Percentiles rank a stretch among this genome's conserved stretches.
These are phyloP conservation scores for Entomortierella lignicola DNA, from an alignment of 192 early-diverging fungal species.

Conservation along the genomic window DNA sequence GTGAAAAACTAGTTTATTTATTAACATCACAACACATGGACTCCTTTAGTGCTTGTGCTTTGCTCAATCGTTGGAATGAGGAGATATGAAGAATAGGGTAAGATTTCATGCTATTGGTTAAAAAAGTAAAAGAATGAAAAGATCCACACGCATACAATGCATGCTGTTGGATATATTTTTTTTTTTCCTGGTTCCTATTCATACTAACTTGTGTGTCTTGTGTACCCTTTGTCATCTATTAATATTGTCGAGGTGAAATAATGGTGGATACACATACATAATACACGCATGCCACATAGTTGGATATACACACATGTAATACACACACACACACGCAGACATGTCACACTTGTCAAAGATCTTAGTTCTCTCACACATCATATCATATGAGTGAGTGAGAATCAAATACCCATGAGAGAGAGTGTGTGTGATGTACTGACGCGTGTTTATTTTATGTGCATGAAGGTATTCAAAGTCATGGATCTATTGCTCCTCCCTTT, in stretches of 20 bases:
- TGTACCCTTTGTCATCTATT: not conserved
- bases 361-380: not conserved
- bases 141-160: not conserved
- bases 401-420: too few species aligned
- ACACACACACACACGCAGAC: not conserved
- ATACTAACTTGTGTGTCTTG: conserved; percentile 2
- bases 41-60: not conserved
- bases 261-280: not conserved
- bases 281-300: not conserved
- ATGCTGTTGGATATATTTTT: not conserved
- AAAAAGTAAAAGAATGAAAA: not conserved
- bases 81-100: not conserved
- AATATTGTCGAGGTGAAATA: conserved; percentile 5
- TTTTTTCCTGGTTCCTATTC: conserved; percentile 25
- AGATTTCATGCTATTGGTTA: too few species aligned
- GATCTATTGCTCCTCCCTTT: not conserved
- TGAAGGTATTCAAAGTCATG: not conserved
- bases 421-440: too few species aligned
- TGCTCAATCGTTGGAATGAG: conserved; percentile 29
- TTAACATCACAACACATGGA: not conserved
- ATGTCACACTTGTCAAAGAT: too few species aligned
- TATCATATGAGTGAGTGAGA: too few species aligned
- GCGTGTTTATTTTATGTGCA: too few species aligned
- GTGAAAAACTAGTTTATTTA: not conserved
- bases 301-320: not conserved